Percentiles rank a stretch among this genome's conserved stretches.
These are phyloP conservation scores for Macaranga tanarius DNA, from an alignment of 441 rosid genomes.

Conservation along the genomic window DNA sequence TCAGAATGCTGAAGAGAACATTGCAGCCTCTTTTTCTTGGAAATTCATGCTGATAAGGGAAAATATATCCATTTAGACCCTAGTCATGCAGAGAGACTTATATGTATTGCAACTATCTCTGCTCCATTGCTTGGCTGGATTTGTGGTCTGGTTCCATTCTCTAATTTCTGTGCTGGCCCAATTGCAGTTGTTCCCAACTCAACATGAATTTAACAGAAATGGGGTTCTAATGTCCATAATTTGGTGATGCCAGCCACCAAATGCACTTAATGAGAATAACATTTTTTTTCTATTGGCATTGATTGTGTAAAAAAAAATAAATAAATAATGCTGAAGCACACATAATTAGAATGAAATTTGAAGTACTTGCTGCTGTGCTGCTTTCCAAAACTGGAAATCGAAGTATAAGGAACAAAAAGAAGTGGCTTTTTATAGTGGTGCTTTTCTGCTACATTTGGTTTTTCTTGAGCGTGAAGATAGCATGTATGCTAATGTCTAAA, in stretches of 20 bases:
- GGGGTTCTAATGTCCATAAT: neutral
- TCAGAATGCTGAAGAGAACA: neutral
- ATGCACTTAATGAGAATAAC: neutral
- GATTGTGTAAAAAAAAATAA: neutral
- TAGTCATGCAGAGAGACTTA: neutral
- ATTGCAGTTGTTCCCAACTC: neutral
- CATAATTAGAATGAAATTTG: neutral
- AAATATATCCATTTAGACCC: neutral
- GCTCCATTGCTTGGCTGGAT: neutral
- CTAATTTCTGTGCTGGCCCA: neutral
- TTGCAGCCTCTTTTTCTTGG: too few relatives aligned
- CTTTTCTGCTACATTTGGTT: neutral
- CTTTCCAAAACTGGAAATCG: neutral
- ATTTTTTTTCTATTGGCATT: neutral
- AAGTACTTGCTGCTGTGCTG: neutral
- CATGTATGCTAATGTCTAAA: neutral
- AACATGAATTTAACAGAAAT: neutral
- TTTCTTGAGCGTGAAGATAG: too few relatives aligned
- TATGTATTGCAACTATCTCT: neutral
- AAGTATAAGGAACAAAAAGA: neutral
- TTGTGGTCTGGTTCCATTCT: neutral
- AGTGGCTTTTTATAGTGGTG: neutral
- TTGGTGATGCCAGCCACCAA: neutral
- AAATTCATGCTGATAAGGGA: too few relatives aligned
- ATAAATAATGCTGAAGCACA: neutral